Percentiles rank a stretch among this genome's conserved stretches.
phyloP scores from a whole-genome alignment of 2,329 filamentous ascomycete species.

The Aspergillus flavus region DNA sequence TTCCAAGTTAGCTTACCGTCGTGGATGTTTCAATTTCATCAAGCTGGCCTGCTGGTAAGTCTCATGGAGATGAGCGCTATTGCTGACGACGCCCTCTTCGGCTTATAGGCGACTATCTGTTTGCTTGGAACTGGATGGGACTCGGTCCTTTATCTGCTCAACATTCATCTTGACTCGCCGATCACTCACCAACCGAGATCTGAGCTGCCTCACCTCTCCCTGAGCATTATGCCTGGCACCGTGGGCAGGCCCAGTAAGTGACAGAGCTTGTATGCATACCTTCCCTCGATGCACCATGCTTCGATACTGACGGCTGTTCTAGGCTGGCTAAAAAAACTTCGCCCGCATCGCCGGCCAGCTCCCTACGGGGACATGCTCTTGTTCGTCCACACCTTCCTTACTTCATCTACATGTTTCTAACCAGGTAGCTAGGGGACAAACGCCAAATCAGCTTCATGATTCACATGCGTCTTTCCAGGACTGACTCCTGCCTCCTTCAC shows the following conservation, averaged over 20 bases:
- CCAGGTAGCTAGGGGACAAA: background rate
- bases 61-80: background rate
- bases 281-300: background rate
- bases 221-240: constrained; percentile 18
- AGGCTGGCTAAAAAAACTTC: constrained; percentile 22
- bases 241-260: constrained; percentile 24
- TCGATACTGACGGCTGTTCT: background rate
- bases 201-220: constrained; percentile 3
- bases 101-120: background rate
- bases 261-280: constrained; percentile 19
- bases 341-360: constrained; percentile 10
- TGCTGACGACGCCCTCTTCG: background rate
- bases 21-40: background rate
- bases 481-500: background rate
- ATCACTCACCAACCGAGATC: background rate
- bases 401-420: background rate
- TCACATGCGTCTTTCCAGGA: background rate
- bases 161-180: background rate
- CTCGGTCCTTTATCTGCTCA: background rate
- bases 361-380: constrained; percentile 11
- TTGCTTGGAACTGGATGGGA: background rate
- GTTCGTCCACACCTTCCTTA: background rate
- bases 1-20: background rate
- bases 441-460: no score
- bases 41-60: background rate